Percentiles rank a stretch among this genome's conserved stretches.
Conservation (phyloP, 2,329 filamentous ascomycete genomes). For the Cladophialophora carrionii region DNA sequence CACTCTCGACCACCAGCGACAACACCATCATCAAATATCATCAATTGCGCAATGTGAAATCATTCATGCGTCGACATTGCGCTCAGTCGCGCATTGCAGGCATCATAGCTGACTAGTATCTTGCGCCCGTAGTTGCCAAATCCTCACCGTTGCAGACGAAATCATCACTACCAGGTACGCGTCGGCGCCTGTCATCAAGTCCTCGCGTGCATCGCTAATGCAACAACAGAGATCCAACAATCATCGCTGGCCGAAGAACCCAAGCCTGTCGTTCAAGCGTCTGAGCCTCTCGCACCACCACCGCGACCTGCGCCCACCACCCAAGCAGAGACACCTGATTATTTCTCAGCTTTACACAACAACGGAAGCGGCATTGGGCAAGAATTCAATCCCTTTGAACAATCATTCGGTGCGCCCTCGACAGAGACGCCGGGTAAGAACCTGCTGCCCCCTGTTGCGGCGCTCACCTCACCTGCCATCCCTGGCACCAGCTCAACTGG, state of each 20-base stretch:
- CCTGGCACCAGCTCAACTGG: slow-evolving; percentile 73
- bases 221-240: slow-evolving; percentile 40
- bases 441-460: slow-evolving; percentile 84
- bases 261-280: slow-evolving; percentile 58
- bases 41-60: slow-evolving; percentile 20
- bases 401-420: slow-evolving; percentile 75
- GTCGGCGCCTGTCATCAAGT: slow-evolving; percentile 8
- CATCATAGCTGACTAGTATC: slow-evolving; percentile 19
- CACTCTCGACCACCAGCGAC: slow-evolving; percentile 1
- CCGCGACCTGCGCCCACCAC: slow-evolving; percentile 61
- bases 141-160: slow-evolving; percentile 36
- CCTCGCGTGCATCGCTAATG: slow-evolving; percentile 10
- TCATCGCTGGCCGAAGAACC: slow-evolving; percentile 43
- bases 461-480: slow-evolving; percentile 86
- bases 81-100: slow-evolving; percentile 2
- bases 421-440: slow-evolving; percentile 79
- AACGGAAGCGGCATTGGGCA: slow-evolving; percentile 52
- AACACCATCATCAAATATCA: slow-evolving; percentile 23
- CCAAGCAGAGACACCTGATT: slow-evolving; percentile 65
- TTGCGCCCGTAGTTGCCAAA: slow-evolving; percentile 25
- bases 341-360: slow-evolving; percentile 65
- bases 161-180: slow-evolving; percentile 37
- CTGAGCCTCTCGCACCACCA: slow-evolving; percentile 71
- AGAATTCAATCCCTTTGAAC: slow-evolving; percentile 96
- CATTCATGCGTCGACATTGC: slow-evolving; percentile 14